Conservation (phyloP, 2,329 filamentous ascomycete species). For the Talaromyces sp. region DNA sequence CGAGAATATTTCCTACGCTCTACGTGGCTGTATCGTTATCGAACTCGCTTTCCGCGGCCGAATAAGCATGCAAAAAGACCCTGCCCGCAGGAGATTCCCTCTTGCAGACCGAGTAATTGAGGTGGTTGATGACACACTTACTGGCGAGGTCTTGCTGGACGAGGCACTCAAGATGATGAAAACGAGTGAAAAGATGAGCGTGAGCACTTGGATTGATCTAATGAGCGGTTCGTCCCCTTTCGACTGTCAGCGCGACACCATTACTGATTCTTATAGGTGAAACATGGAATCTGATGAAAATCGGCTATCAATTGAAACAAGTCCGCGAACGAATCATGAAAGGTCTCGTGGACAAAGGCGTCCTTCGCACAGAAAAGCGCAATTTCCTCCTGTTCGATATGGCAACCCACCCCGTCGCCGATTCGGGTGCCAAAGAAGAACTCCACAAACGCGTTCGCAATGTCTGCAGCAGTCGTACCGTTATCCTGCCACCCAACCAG, state of each 20-base stretch:
- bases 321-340: constrained; percentile 96
- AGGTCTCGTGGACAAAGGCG: constrained; percentile 96
- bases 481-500: constrained; percentile 79
- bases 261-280: constrained; percentile 62
- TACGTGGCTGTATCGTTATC: constrained; percentile 96
- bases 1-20: constrained; percentile 97
- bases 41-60: constrained; percentile 94
- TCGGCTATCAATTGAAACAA: constrained; percentile 98
- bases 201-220: constrained; percentile 97
- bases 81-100: constrained; percentile 84
- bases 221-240: constrained; percentile 74
- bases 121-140: constrained; percentile 93
- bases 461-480: constrained; percentile 87
- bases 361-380: constrained; percentile 96
- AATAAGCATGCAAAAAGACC: constrained; percentile 98
- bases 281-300: constrained; percentile 99
- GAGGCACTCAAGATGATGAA: constrained; percentile 99
- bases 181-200: constrained; percentile 99
- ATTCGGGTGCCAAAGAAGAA: constrained; percentile 95
- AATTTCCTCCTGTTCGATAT: constrained; percentile 99
- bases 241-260: constrained; percentile 12
- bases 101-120: constrained; percentile 92
- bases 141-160: constrained; percentile 93
- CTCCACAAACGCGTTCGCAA: constrained; percentile 89
- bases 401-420: constrained; percentile 96